Base-by-base conservation (phyloP, 495 filamentous ascomycete species). In the Daldinia decipiens region DNA sequence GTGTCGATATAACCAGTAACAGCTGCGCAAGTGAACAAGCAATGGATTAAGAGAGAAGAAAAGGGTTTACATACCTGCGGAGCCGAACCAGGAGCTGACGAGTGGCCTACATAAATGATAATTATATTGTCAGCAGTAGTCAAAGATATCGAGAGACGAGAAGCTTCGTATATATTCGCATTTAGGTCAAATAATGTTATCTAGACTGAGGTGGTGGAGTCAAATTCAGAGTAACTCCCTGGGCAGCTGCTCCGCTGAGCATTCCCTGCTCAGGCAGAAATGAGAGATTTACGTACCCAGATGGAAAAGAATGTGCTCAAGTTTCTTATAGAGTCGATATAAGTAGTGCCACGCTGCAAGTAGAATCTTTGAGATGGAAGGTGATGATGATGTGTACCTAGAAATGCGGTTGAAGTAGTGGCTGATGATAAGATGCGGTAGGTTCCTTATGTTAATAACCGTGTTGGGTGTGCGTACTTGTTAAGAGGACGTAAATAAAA, bases 71-170 rank as follows among this genome's bases (percentile, higher is more conserved):
- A 13, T 53, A 53, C 50, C 15, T 27, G 26, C 9, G 2, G 12
- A 6, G 50, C 13, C 4, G 13, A 6, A 31, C 26, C 9, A 17
- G 50, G 31, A 8, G 43, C 8, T 5, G 12, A 21, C 6, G 17
- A 31, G 1, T 11, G 5, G 0, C 24, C 50, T 51, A 55, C 31
- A 43, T 7, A 17, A 9, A 3, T 21, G 9, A 21, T 43, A 5
- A 31, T 21, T 6, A 0, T 51, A 12, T 17, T 21, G 26, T 63
- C 55, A 63, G 60, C 26, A 63, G 50, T 53, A 31, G 12, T 36
- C 0, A 13, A 4, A 5, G 12, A 36, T 11, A 12, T 5, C 11
- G 34, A 52, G 26, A 40, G 17, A 12, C n/a, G n/a, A 9, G 27
- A 4, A 32, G 19, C n/a, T 29, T 26, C 6, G 1, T 27, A 34